Conservation (phyloP, 2,329 filamentous ascomycete species). For the Talaromyces sp. region DNA sequence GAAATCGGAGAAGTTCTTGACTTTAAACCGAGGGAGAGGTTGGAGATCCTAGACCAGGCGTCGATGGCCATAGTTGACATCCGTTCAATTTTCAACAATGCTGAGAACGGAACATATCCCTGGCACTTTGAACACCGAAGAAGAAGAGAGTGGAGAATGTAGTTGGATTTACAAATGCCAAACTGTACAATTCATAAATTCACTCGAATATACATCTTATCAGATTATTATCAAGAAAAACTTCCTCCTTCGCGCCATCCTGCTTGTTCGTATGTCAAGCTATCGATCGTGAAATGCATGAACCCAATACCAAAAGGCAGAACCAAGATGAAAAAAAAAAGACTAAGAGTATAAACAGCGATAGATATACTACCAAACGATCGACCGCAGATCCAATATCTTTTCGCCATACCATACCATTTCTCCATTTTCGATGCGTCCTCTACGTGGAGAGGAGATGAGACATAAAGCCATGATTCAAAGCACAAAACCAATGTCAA, state of each 20-base stretch:
- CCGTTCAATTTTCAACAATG: too few species aligned
- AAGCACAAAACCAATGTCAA: conserved; percentile 13
- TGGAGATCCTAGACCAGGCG: too few species aligned
- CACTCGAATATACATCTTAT: conserved; percentile 1
- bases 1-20: too few species aligned
- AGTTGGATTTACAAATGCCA: too few species aligned
- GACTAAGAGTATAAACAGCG: neutral
- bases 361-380: neutral
- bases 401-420: conserved; percentile 10
- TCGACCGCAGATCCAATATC: neutral
- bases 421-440: conserved; percentile 14
- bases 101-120: too few species aligned
- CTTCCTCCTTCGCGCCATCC: neutral
- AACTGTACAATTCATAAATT: neutral
- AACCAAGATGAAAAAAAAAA: neutral
- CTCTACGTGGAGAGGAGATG: conserved; percentile 9
- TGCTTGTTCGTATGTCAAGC: neutral
- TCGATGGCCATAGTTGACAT: too few species aligned
- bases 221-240: neutral
- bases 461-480: conserved; percentile 13
- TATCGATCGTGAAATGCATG: neutral
- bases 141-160: too few species aligned
- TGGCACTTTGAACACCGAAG: too few species aligned
- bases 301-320: neutral
- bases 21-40: too few species aligned